Base-by-base conservation (phyloP, 179 eudicot species). In the Gypsophila paniculata region DNA sequence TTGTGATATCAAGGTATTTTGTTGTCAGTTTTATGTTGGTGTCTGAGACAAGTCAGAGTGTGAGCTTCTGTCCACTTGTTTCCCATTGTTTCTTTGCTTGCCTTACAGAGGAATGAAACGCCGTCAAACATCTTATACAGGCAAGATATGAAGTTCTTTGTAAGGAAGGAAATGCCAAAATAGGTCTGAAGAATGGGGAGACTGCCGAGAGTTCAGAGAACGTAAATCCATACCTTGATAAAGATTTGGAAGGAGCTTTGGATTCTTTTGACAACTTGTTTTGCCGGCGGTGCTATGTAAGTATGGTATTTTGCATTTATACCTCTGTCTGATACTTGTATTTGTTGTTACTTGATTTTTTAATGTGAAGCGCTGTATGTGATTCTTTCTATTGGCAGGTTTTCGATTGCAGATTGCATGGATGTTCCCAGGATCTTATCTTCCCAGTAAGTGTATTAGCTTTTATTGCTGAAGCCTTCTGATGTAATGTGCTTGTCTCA, bases 201-300 rank as follows among this genome's bases (percentile, higher is more conserved):
- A 67, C 38, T 60, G 84, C 85, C 46, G 88, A 72, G 69, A 69
- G n/a, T 61, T 62, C 75, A 63, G 82, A 77, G 60, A 78, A 61
- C 72, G 77, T 71, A 65, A 84, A 86, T 76, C 86, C 91, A 36
- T 83, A 87, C 69, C 82, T 89, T 75, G 91, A 90, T 69, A 95
- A 93, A 77, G 93, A 93, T 87, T 89, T 95, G 76, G 98, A 93
- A 65, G 93, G 90, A 64, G 98, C 96, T 80, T 76, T 95, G 81
- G 99, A 95, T 83, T 95, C 99, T 58, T 90, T 95, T 75, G 99
- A 95, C 82, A 95, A 92, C 74, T 75, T 95, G 70, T 95, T 90
- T 75, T 95, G 99, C 75, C 96, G 99, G 14, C 91, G 99, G 72
- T 95, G 99, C 79, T 85, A 87, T 82, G 99, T 95, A 87, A 84